Conservation (phyloP, 306 rosid species). For the Elaeagnus macrophylla region DNA sequence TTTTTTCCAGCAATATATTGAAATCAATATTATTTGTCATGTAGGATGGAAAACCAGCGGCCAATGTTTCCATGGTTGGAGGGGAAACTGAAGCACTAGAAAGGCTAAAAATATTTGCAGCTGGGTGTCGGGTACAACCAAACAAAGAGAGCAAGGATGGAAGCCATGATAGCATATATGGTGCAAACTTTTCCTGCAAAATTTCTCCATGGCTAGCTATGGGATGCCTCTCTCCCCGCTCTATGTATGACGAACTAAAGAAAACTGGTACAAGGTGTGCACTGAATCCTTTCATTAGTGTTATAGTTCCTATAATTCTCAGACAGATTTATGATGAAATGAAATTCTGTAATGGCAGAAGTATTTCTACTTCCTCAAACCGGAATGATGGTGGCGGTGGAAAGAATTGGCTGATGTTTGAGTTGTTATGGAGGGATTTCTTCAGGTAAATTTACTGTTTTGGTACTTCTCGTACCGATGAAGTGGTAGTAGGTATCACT, state of each 20-base stretch:
- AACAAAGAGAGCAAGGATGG: slow-evolving; percentile 52
- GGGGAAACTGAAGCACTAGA: slow-evolving; percentile 90
- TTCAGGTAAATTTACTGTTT: slow-evolving; percentile 51
- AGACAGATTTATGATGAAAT: slow-evolving; percentile 14
- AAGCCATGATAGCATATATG: slow-evolving; percentile 52
- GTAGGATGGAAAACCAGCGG: slow-evolving; percentile 64
- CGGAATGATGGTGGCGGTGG: slow-evolving; percentile 54
- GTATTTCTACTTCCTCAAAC: slow-evolving; percentile 48
- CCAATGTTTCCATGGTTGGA: slow-evolving; percentile 62
- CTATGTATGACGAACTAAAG: slow-evolving; percentile 73
- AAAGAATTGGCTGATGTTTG: slow-evolving; percentile 80
- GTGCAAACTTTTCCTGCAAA: slow-evolving; percentile 94
- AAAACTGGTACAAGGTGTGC: slow-evolving; percentile 60
- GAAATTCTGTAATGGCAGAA: slow-evolving; percentile 22
- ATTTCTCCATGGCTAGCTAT: slow-evolving; percentile 93
- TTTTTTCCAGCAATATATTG: slow-evolving; percentile 1
- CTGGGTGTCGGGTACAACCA: slow-evolving; percentile 74
- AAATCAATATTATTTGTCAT: slow-evolving; percentile 20
- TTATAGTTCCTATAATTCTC: slow-evolving; percentile 1
- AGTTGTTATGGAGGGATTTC: slow-evolving; percentile 97
- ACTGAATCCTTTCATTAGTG: slow-evolving; percentile 8
- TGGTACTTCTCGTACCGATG: not conserved
- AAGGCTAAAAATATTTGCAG: slow-evolving; percentile 72
- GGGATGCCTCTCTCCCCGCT: slow-evolving; percentile 96
- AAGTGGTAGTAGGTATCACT: not conserved